Evolutionary conservation across 768 basidiomycete genomes (phyloP).

Genomic region (Gyrodon lividus): DNA sequence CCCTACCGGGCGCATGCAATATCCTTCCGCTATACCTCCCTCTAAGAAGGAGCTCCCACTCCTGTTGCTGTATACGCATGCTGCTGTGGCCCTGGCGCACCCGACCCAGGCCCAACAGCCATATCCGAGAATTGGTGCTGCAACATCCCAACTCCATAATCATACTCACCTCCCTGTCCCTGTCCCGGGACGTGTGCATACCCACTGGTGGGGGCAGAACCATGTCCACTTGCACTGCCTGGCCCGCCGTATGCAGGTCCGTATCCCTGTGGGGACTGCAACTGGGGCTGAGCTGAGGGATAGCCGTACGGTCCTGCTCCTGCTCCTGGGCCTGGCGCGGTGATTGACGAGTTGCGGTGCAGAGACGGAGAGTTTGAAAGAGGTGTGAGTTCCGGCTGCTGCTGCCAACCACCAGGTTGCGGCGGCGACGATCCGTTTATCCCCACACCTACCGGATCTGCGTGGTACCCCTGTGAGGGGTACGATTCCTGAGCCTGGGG

Average conservation of each 20-base stretch:
- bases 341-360: neutral
- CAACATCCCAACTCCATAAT: slow-evolving; percentile 22
- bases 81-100: slow-evolving; percentile 13
- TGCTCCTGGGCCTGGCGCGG: neutral
- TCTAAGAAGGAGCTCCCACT: slow-evolving; percentile 14
- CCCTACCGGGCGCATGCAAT: neutral
- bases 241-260: slow-evolving; percentile 16
- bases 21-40: neutral
- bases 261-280: slow-evolving; percentile 16
- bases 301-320: slow-evolving; percentile 18
- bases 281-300: slow-evolving; percentile 8
- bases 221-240: slow-evolving; percentile 24
- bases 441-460: slow-evolving; percentile 7
- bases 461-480: slow-evolving; percentile 13
- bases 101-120: slow-evolving; percentile 22
- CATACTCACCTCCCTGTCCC: slow-evolving; percentile 21
- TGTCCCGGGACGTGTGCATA: slow-evolving; percentile 7
- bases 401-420: slow-evolving; percentile 3
- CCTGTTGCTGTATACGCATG: slow-evolving; percentile 21
- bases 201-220: slow-evolving; percentile 8
- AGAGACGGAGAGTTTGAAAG: neutral
- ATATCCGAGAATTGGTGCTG: slow-evolving; percentile 34
- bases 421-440: neutral
- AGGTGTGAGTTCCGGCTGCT: neutral
- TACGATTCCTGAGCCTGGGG: slow-evolving; percentile 22